A percentile compares a stretch with the other conserved stretches of the same genome.
Conservation (phyloP, 495 filamentous ascomycete species). For the Aspergillus coremiiformis region DNA sequence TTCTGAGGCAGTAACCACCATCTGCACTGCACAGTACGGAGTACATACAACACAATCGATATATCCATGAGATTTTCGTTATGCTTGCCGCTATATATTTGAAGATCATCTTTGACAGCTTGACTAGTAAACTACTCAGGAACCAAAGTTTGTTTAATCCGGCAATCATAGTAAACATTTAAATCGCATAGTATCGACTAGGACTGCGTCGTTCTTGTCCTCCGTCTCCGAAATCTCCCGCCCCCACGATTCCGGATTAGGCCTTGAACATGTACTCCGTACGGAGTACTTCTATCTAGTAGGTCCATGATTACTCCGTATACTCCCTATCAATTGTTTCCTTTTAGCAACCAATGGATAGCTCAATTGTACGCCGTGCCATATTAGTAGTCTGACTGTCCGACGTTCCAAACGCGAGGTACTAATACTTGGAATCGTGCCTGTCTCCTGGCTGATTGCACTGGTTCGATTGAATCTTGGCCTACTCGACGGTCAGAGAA, state of each 20-base stretch:
- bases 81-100: background rate
- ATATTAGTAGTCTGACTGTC: background rate
- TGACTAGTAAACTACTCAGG: too few relatives aligned
- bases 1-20: too few relatives aligned
- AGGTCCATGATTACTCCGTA: background rate
- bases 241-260: constrained; percentile 4
- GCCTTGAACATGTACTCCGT: background rate
- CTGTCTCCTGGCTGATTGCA: background rate
- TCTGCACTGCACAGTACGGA: background rate
- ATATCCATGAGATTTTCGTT: too few relatives aligned
- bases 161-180: too few relatives aligned
- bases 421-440: background rate
- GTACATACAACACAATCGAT: too few relatives aligned
- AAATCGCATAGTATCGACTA: background rate
- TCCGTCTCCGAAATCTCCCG: constrained; percentile 7
- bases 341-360: background rate
- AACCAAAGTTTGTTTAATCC: too few relatives aligned
- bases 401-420: background rate
- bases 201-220: background rate
- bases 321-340: background rate
- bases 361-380: background rate
- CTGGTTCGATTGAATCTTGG: background rate
- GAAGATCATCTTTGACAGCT: too few relatives aligned
- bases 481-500: background rate
- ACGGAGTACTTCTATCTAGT: too few relatives aligned